A percentile compares a stretch with the other conserved stretches of the same genome.
phyloP scores from a whole-genome alignment of 495 filamentous ascomycete genomes.

The Penicillium mononematosum region DNA sequence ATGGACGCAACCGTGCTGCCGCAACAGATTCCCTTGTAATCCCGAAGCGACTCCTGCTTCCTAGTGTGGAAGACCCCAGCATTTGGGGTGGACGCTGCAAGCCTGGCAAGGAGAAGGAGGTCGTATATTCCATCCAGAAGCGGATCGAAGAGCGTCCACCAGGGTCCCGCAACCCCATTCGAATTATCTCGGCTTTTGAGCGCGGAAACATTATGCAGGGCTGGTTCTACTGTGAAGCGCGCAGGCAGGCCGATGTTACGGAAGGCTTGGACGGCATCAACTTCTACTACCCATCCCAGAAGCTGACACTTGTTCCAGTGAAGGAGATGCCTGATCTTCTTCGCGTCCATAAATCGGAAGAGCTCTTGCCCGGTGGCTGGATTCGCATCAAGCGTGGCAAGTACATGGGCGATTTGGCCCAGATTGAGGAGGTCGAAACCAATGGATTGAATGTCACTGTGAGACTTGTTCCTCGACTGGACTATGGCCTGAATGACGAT shows the following conservation, averaged over 20 bases:
- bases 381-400: slow-evolving; percentile 83
- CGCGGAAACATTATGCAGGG: slow-evolving; percentile 84
- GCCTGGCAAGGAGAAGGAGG: slow-evolving; percentile 89
- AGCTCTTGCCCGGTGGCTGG: slow-evolving; percentile 84
- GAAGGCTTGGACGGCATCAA: slow-evolving; percentile 76
- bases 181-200: slow-evolving; percentile 87
- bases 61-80: slow-evolving; percentile 89
- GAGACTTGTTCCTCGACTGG: slow-evolving; percentile 81
- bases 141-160: slow-evolving; percentile 73
- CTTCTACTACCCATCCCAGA: slow-evolving; percentile 80
- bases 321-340: slow-evolving; percentile 97
- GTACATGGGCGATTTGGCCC: slow-evolving; percentile 86
- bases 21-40: slow-evolving; percentile 64
- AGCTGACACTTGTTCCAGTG: slow-evolving; percentile 84
- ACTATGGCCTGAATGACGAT: slow-evolving; percentile 89
- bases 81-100: slow-evolving; percentile 96
- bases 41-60: slow-evolving; percentile 84
- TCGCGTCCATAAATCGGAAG: slow-evolving; percentile 80
- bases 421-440: slow-evolving; percentile 88
- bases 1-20: slow-evolving; percentile 63
- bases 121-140: slow-evolving; percentile 80
- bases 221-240: slow-evolving; percentile 92
- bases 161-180: slow-evolving; percentile 69
- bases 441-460: slow-evolving; percentile 88
- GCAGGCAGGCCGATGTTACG: slow-evolving; percentile 80